phyloP scores from a whole-genome alignment of 441 rosid genomes.

The Omphalea diandra region DNA sequence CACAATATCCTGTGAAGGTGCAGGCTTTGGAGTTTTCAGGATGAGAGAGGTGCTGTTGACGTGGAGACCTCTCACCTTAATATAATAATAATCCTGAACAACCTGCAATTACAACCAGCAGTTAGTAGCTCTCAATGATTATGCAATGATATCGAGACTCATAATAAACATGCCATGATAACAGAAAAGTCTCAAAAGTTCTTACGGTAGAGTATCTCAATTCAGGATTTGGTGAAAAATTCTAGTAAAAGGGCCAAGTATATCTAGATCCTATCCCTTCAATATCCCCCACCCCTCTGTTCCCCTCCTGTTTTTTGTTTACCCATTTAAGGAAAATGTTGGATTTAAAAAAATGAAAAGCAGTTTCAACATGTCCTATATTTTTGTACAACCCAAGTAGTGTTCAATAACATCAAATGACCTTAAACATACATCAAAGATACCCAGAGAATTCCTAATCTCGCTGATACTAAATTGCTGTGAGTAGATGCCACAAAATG shows the following conservation, averaged over 20 bases:
- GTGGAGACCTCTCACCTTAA: constrained; percentile 37
- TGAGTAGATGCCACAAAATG: too few species aligned
- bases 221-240: too few species aligned
- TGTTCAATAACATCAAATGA: background rate
- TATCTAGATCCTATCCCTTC: too few species aligned
- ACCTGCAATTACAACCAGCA: constrained; percentile 51
- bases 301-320: background rate
- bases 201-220: too few species aligned
- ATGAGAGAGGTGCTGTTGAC: constrained; percentile 29
- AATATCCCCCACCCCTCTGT: background rate
- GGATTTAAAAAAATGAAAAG: background rate
- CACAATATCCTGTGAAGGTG: constrained; percentile 40
- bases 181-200: too few species aligned
- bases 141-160: background rate
- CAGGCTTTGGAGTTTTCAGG: constrained; percentile 33
- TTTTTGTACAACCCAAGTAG: background rate
- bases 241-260: too few species aligned
- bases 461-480: background rate
- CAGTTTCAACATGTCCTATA: background rate
- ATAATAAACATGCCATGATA: background rate
- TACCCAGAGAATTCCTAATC: background rate
- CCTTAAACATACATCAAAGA: background rate
- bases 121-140: background rate
- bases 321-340: background rate
- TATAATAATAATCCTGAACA: constrained; percentile 68